phyloP scores from a whole-genome alignment of 1,139 yeast genomes.

The Debaryomyces coudertii region DNA sequence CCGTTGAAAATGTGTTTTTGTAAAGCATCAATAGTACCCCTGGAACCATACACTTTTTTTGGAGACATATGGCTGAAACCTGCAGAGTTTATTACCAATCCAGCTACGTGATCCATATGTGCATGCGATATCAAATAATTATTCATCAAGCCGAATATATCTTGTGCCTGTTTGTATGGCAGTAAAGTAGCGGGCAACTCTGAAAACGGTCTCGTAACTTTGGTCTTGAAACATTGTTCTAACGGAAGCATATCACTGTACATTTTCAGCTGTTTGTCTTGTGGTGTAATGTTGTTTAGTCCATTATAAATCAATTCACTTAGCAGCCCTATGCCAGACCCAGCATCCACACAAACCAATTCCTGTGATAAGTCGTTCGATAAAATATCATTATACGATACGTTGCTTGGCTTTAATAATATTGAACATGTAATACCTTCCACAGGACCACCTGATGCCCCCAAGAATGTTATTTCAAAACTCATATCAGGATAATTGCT shows the following conservation, averaged over 20 bases:
- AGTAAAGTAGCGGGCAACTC: slow-evolving; percentile 16
- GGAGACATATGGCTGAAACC: slow-evolving; percentile 36
- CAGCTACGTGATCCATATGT: slow-evolving; percentile 79
- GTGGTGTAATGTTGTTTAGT: slow-evolving; percentile 11
- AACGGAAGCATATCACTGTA: slow-evolving; percentile 31
- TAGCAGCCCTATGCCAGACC: slow-evolving; percentile 66
- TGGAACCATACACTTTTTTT: slow-evolving; percentile 57
- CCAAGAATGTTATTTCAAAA: slow-evolving; percentile 57
- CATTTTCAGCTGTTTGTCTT: slow-evolving; percentile 22
- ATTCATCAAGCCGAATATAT: slow-evolving; percentile 38
- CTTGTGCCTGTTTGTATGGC: slow-evolving; percentile 27
- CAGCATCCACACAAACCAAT: slow-evolving; percentile 74
- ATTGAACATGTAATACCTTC: slow-evolving; percentile 70
- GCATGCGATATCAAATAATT: slow-evolving; percentile 75
- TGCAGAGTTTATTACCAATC: slow-evolving; percentile 73
- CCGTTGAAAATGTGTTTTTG: slow-evolving; percentile 69
- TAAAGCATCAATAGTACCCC: slow-evolving; percentile 55
- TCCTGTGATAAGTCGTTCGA: slow-evolving; percentile 32
- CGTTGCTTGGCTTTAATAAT: slow-evolving; percentile 57
- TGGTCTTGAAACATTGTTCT: slow-evolving; percentile 24
- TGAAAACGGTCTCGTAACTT: slow-evolving; percentile 34
- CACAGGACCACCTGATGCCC: slow-evolving; percentile 79
- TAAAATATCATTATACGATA: slow-evolving; percentile 42
- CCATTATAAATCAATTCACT: slow-evolving; percentile 50
- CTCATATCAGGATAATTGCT: slow-evolving; percentile 16